Percentiles rank a stretch among this genome's conserved stretches.
Conservation (phyloP, 108 stramenopile genomes). For the Cyclotella choctawhatcheeana region DNA sequence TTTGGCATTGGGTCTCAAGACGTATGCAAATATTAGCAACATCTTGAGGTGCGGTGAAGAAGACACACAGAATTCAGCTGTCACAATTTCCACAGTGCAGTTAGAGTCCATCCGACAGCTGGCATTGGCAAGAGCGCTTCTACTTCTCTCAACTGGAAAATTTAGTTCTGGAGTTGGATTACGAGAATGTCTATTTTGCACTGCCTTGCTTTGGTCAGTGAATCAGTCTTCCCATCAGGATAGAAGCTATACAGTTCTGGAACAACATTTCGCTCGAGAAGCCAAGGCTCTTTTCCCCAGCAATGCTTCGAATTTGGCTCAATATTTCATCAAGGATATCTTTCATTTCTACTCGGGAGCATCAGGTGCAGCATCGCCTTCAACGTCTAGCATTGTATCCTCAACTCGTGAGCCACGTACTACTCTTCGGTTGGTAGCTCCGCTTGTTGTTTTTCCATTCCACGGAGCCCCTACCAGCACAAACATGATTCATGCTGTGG, state of each 20-base stretch:
- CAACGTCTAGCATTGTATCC: conserved; percentile 8
- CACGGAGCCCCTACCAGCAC: conserved; percentile 9
- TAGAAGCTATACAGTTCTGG: conserved; percentile 30
- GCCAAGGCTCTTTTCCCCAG: not conserved
- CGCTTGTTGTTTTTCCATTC: conserved; percentile 56
- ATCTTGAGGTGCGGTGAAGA: not conserved
- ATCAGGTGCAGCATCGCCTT: not conserved
- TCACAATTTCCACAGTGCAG: conserved; percentile 15
- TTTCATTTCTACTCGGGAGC: conserved; percentile 10
- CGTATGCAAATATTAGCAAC: not conserved
- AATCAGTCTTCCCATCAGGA: conserved; percentile 32
- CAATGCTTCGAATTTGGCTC: conserved; percentile 1
- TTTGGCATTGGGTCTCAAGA: conserved; percentile 29
- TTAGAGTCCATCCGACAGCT: conserved; percentile 38
- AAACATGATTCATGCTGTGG: conserved; percentile 51
- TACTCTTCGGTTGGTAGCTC: conserved; percentile 72
- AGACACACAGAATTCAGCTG: conserved; percentile 18
- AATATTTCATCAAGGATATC: conserved; percentile 6
- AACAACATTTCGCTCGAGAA: conserved; percentile 23
- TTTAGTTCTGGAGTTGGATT: conserved; percentile 26
- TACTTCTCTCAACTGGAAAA: conserved; percentile 20
- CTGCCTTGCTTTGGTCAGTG: conserved; percentile 44
- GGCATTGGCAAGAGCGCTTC: conserved; percentile 33
- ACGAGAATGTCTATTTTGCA: conserved; percentile 34
- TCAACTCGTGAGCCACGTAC: conserved; percentile 51